phyloP scores from a whole-genome alignment of 352 stramenopile species.

The Pythium dissimile region DNA sequence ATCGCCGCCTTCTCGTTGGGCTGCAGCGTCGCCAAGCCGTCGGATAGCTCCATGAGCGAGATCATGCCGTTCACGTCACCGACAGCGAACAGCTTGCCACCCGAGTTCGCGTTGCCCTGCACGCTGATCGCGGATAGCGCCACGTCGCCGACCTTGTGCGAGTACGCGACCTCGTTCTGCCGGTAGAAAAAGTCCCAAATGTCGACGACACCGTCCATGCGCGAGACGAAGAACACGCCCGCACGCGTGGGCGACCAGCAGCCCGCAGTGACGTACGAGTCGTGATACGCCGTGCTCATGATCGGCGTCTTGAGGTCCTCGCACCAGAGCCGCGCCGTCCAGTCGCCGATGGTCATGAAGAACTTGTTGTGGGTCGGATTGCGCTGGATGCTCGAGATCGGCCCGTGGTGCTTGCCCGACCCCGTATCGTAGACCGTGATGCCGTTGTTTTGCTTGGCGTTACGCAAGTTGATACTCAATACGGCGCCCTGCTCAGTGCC shows the following conservation, averaged over 20 bases:
- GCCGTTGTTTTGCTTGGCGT: conserved; percentile 97
- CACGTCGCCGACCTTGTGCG: conserved; percentile 94
- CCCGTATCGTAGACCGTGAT: conserved; percentile 95
- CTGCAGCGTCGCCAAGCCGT: conserved; percentile 88
- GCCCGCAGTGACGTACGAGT: conserved; percentile 94
- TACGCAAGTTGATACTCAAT: conserved; percentile 93
- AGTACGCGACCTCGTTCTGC: conserved; percentile 97
- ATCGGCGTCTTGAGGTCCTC: conserved; percentile 97
- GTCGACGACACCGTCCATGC: conserved; percentile 96
- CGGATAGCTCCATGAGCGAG: conserved; percentile 94
- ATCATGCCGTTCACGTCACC: conserved; percentile 96
- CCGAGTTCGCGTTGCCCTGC: conserved; percentile 85
- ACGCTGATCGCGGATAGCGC: conserved; percentile 91
- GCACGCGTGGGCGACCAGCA: conserved; percentile 96
- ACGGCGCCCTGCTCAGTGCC: conserved; percentile 97
- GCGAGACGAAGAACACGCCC: conserved; percentile 96
- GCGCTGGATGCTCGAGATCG: conserved; percentile 94
- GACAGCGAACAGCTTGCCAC: conserved; percentile 93
- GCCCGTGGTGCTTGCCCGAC: conserved; percentile 93
- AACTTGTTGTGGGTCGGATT: conserved; percentile 98
- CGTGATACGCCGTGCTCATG: conserved; percentile 97
- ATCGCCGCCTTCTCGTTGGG: conserved; percentile 94
- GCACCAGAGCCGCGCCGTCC: conserved; percentile 95
- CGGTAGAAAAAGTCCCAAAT: conserved; percentile 98
- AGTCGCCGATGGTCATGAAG: conserved; percentile 97